These are phyloP conservation scores for Rugonectria rugulosa DNA, from an alignment of 2,329 filamentous ascomycete species.

Conservation along the genomic window DNA sequence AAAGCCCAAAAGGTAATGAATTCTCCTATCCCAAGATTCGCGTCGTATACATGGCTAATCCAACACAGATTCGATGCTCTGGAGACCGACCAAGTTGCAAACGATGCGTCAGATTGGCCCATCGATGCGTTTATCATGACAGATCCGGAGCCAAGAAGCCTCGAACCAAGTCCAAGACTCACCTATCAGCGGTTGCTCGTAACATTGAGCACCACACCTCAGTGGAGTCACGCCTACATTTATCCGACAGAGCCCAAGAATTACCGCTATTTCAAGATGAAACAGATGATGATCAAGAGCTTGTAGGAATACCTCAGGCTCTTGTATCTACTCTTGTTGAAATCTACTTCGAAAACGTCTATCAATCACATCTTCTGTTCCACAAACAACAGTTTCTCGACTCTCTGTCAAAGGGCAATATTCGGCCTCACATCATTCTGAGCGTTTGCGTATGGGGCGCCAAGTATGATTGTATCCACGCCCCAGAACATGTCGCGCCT, in stretches of 20 bases:
- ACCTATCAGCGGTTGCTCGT: too few relatives aligned
- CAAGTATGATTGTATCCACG: conserved; percentile 28
- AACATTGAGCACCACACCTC: too few relatives aligned
- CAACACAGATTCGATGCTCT: conserved; percentile 33
- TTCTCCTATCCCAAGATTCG: too few relatives aligned
- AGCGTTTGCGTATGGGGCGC: conserved; percentile 32
- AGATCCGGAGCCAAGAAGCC: background rate
- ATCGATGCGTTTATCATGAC: conserved; percentile 10
- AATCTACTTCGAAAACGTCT: conserved; percentile 28
- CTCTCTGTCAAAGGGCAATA: background rate
- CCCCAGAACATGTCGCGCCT: too few relatives aligned
- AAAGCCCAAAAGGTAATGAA: too few relatives aligned
- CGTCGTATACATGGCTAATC: too few relatives aligned
- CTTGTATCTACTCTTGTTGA: background rate
- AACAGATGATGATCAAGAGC: background rate
- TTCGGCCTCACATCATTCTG: conserved; percentile 14
- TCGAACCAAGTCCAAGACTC: background rate
- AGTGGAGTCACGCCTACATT: too few relatives aligned
- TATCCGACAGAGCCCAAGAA: too few relatives aligned
- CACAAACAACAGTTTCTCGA: conserved; percentile 4
- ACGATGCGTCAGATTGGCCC: conserved; percentile 19
- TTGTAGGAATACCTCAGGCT: background rate
- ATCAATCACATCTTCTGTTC: conserved; percentile 23
- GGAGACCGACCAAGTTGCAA: conserved; percentile 29
- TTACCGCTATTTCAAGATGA: background rate